Conservation (phyloP, 2,329 filamentous ascomycete genomes). For the Pseudocercospora fijiensis region DNA sequence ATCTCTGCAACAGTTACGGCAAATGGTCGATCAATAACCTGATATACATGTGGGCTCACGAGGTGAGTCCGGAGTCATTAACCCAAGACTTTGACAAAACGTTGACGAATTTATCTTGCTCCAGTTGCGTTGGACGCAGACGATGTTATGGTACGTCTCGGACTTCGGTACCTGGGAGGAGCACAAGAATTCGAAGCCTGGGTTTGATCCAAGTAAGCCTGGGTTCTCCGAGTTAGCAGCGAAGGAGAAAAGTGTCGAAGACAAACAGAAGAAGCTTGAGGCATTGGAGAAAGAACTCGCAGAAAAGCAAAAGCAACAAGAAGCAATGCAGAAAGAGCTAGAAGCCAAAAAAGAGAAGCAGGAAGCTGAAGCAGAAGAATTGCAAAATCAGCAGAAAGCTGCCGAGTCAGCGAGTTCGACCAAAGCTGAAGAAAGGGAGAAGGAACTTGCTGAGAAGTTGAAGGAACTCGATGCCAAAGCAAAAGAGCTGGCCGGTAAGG, state of each 20-base stretch:
- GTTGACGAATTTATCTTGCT: neutral
- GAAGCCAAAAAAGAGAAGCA: neutral
- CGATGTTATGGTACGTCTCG: conserved; percentile 14
- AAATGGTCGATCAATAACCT: conserved; percentile 10
- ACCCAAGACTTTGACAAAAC: neutral
- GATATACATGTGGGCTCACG: conserved; percentile 6
- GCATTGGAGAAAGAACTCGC: neutral
- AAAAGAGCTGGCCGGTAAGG: neutral
- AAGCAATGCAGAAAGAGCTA: conserved; percentile 10
- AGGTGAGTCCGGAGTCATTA: neutral
- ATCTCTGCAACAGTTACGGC: conserved; percentile 14
- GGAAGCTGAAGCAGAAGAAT: neutral
- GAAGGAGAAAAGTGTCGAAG: conserved; percentile 4
- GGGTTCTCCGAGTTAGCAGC: neutral
- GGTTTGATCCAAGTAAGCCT: neutral
- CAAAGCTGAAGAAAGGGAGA: conserved; percentile 5
- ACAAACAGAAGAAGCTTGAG: conserved; percentile 7
- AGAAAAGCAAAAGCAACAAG: conserved; percentile 7
- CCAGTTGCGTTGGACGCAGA: conserved; percentile 4
- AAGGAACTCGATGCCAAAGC: conserved; percentile 5
- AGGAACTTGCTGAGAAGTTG: conserved; percentile 8
- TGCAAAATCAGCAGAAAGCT: neutral
- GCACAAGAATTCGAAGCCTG: conserved; percentile 6
- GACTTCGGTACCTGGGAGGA: conserved; percentile 11
- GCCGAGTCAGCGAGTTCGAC: neutral